A percentile compares a stretch with the other conserved stretches of the same genome.
These are phyloP conservation scores for Pleurozium schreberi DNA, from an alignment of 225 moss, liverwort and hornwort species.

Conservation along the genomic window DNA sequence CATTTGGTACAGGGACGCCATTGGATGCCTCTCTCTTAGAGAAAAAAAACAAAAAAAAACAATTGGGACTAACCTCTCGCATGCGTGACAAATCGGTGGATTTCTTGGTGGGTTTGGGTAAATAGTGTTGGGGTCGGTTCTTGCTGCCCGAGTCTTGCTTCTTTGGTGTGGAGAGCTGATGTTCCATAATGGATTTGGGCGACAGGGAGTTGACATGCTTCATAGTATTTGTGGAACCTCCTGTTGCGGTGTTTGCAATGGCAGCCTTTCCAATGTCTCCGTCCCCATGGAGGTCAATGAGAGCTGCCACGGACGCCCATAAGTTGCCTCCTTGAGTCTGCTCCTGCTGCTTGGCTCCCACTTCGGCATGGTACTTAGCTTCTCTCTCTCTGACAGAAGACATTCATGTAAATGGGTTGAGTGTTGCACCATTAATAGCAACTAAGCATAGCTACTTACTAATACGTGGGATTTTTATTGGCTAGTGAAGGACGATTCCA, in stretches of 20 bases:
- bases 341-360: not conserved
- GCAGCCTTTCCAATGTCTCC: not conserved
- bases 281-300: not conserved
- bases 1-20: too few relatives aligned
- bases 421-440: too few relatives aligned
- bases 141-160: not conserved
- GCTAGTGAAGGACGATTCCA: not conserved
- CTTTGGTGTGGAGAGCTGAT: not conserved
- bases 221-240: not conserved
- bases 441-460: not conserved
- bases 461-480: not conserved
- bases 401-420: not conserved
- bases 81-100: slow-evolving; percentile 3
- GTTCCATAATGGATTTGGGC: not conserved
- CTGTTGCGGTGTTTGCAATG: too few relatives aligned
- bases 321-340: not conserved
- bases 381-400: not conserved
- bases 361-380: not conserved
- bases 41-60: too few relatives aligned
- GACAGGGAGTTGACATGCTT: not conserved
- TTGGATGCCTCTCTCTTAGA: too few relatives aligned
- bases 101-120: not conserved
- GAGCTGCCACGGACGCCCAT: not conserved
- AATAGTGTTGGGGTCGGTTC: not conserved
- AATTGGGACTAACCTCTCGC: not conserved